A percentile compares a stretch with the other conserved stretches of the same genome.
These are phyloP conservation scores for Quercus tomentella DNA, from an alignment of 331 rosid genomes.

Conservation along the genomic window DNA sequence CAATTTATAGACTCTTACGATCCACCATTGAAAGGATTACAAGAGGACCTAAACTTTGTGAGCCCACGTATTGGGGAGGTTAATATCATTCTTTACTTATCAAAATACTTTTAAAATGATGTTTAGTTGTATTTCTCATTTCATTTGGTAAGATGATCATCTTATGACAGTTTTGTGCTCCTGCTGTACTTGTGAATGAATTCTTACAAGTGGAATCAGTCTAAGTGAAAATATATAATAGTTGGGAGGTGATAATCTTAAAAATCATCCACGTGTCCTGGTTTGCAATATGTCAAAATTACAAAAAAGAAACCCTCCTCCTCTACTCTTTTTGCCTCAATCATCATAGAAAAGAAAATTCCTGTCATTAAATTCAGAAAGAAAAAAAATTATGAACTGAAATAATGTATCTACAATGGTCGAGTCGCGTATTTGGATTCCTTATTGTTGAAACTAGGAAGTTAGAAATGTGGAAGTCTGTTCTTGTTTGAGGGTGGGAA, in stretches of 20 bases:
- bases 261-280: background rate
- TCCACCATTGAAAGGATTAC: conserved; percentile 62
- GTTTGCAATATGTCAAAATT: background rate
- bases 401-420: background rate
- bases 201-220: background rate
- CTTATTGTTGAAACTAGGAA: background rate
- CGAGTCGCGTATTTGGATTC: background rate
- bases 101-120: conserved; percentile 7
- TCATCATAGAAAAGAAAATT: background rate
- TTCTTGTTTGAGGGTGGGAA: background rate
- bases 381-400: background rate
- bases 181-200: background rate
- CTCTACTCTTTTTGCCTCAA: background rate
- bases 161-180: background rate
- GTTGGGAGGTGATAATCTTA: background rate
- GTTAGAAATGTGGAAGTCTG: background rate
- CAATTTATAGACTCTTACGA: too few relatives aligned
- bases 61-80: conserved; percentile 99
- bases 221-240: background rate
- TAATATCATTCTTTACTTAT: conserved; percentile 33
- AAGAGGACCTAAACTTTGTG: conserved; percentile 94
- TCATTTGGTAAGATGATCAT: background rate
- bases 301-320: background rate
- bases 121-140: background rate
- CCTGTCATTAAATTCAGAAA: background rate